Evolutionary conservation across 163 green algal species (phyloP).

Genomic region (Scenedesmus sp.): DNA sequence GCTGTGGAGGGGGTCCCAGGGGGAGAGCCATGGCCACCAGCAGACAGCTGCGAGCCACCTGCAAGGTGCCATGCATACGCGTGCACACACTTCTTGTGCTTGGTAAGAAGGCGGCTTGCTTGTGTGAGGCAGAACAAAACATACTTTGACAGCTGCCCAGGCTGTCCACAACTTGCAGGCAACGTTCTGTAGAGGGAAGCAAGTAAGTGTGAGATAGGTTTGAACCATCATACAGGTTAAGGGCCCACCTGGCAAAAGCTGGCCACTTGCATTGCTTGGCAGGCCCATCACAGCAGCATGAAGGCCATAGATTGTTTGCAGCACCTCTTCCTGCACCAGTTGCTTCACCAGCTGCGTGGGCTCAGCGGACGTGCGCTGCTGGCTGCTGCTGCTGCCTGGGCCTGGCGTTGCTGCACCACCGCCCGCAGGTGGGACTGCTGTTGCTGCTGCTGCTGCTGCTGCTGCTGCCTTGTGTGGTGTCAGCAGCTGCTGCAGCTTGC

Average conservation of each 20-base stretch:
- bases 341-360: slow-evolving; percentile 24
- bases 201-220: not conserved
- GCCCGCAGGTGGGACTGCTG: not conserved
- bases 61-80: not conserved
- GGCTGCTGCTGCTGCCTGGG: not conserved
- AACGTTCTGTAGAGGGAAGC: not conserved
- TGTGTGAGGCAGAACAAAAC: too few species aligned
- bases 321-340: slow-evolving; percentile 44
- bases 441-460: not conserved
- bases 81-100: not conserved
- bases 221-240: not conserved
- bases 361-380: not conserved
- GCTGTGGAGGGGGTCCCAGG: not conserved
- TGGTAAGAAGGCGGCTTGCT: not conserved
- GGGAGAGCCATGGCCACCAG: not conserved
- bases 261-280: not conserved
- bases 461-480: not conserved
- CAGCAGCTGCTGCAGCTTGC: slow-evolving; percentile 34
- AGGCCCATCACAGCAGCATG: slow-evolving; percentile 37
- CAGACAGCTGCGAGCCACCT: not conserved
- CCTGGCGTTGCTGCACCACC: not conserved
- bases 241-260: not conserved
- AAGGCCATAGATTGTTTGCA: slow-evolving; percentile 28
- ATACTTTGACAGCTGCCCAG: not conserved
- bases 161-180: not conserved